Evolutionary conservation across 768 basidiomycete genomes (phyloP), one percentile per base, ranked within the genome.

Genomic region (Calocera viscosa): DNA sequence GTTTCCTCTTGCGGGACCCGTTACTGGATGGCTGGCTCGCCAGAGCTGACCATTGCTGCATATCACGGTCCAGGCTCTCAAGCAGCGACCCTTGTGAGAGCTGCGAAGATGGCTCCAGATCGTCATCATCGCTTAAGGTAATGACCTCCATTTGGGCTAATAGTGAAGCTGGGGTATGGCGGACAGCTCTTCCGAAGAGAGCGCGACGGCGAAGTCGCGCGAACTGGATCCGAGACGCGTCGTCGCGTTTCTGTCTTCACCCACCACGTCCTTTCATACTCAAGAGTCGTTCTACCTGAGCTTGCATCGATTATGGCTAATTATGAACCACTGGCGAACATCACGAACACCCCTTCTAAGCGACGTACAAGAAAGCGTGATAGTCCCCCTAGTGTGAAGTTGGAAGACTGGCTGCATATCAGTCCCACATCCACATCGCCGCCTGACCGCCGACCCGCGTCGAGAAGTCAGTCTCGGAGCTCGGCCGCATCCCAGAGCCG

Each of bases 331-430:
- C 53, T 60, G 26, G 2, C 53, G 53, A 60, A 60, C 22, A 60
- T 60, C 30, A 60, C 53, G 26, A 60, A 60, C 30, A 60, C 53
- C 30, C 53, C 53, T 32, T 28, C 53, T 5, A 12, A 22, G 10
- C 53, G 26, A 26, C 53, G 11, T 10, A 60, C 8, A 32, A 10
- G 2, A 19, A 60, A 60, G 22, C 24, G 53, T 12, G 53, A 60
- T 26, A 60, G 53, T 30, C 53, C 53, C 11, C 53, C 53, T 16
- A 60, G 14, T 5, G 16, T 60, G 8, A 60, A 60, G 53, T 19
- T 60, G 53, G 53, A 60, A 32, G 53, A 60, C 53, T 60, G 24
- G 53, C 53, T 60, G 30, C 53, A 60, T 26, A 60, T 60, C 10
- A 60, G 26, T 22, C 53, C 53, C 14, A 32, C 53, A 19, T 60